phyloP scores from a whole-genome alignment of 805 yeast genomes.

The Saturnispora halmiae region DNA sequence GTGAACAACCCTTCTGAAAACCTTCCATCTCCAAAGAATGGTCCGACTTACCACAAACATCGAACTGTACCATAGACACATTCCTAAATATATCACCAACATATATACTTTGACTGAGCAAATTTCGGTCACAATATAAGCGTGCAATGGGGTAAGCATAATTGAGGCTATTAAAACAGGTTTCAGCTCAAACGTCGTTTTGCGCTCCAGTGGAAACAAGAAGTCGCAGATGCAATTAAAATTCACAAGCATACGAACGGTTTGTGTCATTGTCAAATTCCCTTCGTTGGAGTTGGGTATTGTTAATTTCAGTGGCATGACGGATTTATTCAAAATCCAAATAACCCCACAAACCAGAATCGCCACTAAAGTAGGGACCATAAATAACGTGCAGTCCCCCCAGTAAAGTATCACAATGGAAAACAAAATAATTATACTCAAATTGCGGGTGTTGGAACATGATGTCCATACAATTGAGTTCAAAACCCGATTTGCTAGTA shows the following conservation, averaged over 20 bases:
- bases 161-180: conserved; percentile 22
- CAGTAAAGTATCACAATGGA: conserved; percentile 37
- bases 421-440: conserved; percentile 29
- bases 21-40: conserved; percentile 42
- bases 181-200: conserved; percentile 13
- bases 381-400: conserved; percentile 28
- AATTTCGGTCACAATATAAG: conserved; percentile 29
- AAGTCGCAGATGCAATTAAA: conserved; percentile 32
- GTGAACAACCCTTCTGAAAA: conserved; percentile 23
- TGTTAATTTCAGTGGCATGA: conserved; percentile 17
- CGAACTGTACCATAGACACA: conserved; percentile 39
- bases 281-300: background rate
- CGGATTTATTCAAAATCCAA: conserved; percentile 37
- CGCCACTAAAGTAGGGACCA: conserved; percentile 34
- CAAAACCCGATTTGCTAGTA: conserved; percentile 35
- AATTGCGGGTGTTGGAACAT: conserved; percentile 38
- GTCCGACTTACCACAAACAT: conserved; percentile 38
- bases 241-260: conserved; percentile 38
- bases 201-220: conserved; percentile 24
- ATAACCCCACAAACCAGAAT: conserved; percentile 32
- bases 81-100: conserved; percentile 29
- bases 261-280: conserved; percentile 46
- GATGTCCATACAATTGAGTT: conserved; percentile 49
- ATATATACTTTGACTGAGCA: conserved; percentile 29
- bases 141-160: conserved; percentile 37